Percentiles rank a stretch among this genome's conserved stretches.
Conservation (phyloP, 2,329 filamentous ascomycete genomes). For the Grosmannia clavigera region DNA sequence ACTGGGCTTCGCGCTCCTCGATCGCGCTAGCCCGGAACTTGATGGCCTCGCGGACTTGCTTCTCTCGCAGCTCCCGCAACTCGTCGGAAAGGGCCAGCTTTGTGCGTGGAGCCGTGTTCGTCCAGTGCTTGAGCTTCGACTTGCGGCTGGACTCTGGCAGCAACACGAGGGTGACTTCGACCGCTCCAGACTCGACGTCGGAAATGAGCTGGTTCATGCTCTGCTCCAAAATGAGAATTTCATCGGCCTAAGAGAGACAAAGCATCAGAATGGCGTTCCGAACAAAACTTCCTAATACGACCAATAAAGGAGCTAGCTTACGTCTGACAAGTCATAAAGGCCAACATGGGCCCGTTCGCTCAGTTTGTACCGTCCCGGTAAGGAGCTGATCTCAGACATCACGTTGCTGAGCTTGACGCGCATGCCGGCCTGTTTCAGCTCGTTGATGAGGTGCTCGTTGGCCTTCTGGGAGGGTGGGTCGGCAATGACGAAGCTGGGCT, state of each 20-base stretch:
- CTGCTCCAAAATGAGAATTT: constrained; percentile 30
- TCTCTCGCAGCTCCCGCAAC: constrained; percentile 14
- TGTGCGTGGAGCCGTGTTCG: constrained; percentile 20
- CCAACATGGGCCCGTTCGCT: background rate
- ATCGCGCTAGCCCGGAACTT: constrained; percentile 16
- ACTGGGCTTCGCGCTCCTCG: constrained; percentile 12
- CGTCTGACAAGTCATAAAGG: background rate
- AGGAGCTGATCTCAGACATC: constrained; percentile 13
- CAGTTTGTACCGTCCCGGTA: background rate
- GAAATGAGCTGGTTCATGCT: constrained; percentile 31
- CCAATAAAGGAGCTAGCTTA: background rate
- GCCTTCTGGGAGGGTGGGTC: constrained; percentile 31
- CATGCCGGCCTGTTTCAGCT: constrained; percentile 25
- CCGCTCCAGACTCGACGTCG: constrained; percentile 33
- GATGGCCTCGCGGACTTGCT: constrained; percentile 26
- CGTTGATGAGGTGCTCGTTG: constrained; percentile 27
- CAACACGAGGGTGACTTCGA: constrained; percentile 45
- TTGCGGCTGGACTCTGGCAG: constrained; percentile 33
- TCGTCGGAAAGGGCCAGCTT: constrained; percentile 12
- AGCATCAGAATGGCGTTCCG: background rate
- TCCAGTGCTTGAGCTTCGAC: constrained; percentile 27
- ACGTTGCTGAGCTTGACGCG: constrained; percentile 24
- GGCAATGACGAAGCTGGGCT: constrained; percentile 36
- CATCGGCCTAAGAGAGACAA: constrained; percentile 23
- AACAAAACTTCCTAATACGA: background rate